Conservation (phyloP, 2,329 filamentous ascomycete species). For the Calcarisporium arbuscula region DNA sequence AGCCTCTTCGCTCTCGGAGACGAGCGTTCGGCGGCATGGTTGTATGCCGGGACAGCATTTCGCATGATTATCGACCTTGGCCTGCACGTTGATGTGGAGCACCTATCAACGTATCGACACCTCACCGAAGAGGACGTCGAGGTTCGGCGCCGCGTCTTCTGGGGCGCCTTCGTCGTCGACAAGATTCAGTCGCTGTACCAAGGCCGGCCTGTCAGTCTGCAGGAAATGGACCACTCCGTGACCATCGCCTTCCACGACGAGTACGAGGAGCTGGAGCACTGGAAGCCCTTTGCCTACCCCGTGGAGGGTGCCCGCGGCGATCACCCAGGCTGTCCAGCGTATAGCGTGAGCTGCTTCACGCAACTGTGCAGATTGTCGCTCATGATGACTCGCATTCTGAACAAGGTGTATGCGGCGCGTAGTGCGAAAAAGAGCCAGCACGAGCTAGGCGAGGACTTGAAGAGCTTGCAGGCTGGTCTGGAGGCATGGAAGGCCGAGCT, state of each 20-base stretch:
- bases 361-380: conserved; percentile 37
- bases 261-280: conserved; percentile 48
- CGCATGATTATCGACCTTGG: conserved; percentile 39
- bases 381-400: conserved; percentile 39
- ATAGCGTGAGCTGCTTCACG: conserved; percentile 36
- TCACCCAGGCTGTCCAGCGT: conserved; percentile 30
- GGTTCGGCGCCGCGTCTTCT: conserved; percentile 25
- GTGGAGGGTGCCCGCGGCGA: conserved; percentile 15
- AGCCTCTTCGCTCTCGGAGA: conserved; percentile 44
- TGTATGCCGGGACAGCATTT: neutral
- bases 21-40: conserved; percentile 28
- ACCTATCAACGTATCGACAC: conserved; percentile 19
- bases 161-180: conserved; percentile 28
- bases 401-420: conserved; percentile 37
- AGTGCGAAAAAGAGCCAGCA: conserved; percentile 27
- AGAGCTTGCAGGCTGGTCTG: conserved; percentile 33
- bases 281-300: conserved; percentile 37
- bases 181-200: conserved; percentile 51
- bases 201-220: conserved; percentile 42
- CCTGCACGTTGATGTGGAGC: conserved; percentile 45
- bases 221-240: conserved; percentile 38
- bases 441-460: conserved; percentile 28
- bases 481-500: conserved; percentile 33
- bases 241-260: conserved; percentile 41
- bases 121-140: conserved; percentile 39